phyloP scores from a whole-genome alignment of 2,329 filamentous ascomycete species.

The Fusarium chaquense region DNA sequence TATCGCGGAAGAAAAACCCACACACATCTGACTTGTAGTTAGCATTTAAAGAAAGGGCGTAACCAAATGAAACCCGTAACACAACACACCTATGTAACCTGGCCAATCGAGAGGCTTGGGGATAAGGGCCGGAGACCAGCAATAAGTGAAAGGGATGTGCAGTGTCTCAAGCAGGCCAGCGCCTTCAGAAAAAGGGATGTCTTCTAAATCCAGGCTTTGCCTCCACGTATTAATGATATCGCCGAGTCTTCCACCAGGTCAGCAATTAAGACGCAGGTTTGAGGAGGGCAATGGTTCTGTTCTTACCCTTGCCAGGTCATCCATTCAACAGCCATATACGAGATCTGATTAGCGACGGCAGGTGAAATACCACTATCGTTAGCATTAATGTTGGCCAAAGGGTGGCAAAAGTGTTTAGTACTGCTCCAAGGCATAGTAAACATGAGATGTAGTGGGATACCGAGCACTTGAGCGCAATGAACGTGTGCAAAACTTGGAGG shows the following conservation, averaged over 20 bases:
- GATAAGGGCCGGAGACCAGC: background rate
- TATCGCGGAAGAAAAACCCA: background rate
- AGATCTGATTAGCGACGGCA: conserved; percentile 70
- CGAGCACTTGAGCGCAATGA: conserved; percentile 60
- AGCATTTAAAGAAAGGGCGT: no score
- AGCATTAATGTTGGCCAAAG: conserved; percentile 69
- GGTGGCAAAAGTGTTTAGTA: conserved; percentile 78
- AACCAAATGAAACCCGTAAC: no score
- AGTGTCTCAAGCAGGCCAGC: background rate
- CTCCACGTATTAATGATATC: conserved; percentile 42
- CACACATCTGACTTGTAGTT: no score
- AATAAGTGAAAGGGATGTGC: background rate
- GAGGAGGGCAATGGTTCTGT: no score
- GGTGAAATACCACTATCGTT: no score
- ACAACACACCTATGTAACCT: no score
- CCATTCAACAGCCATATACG: conserved; percentile 79
- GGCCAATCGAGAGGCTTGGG: background rate
- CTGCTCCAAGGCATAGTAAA: conserved; percentile 80
- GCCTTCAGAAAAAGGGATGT: conserved; percentile 76
- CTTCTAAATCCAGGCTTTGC: conserved; percentile 49
- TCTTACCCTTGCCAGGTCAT: conserved; percentile 77
- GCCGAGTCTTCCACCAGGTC: conserved; percentile 13
- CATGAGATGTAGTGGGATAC: conserved; percentile 61
- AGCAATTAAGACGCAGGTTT: accelerated
- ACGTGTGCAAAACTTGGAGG: conserved; percentile 63